These are phyloP conservation scores for Aspergillus steynii DNA, from an alignment of 495 filamentous ascomycete species.

Conservation along the genomic window DNA sequence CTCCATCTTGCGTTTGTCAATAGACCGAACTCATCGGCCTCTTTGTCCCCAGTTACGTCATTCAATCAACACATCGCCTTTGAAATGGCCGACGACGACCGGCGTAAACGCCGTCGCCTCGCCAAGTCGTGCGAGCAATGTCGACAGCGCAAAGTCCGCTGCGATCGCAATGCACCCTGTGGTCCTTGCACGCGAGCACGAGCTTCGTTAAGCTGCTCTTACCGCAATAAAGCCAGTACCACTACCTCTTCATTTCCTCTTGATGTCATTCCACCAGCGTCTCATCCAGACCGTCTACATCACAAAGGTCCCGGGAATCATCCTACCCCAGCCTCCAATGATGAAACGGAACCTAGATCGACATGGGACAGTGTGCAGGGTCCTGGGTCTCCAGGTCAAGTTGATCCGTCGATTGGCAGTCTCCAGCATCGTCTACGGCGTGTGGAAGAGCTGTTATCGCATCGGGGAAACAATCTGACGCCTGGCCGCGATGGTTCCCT, in stretches of 20 bases:
- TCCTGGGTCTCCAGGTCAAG: constrained; percentile 1
- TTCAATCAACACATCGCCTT: too few relatives aligned
- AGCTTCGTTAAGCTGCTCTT: constrained; percentile 25
- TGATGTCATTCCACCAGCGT: neutral
- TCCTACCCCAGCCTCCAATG: neutral
- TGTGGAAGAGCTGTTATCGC: constrained; percentile 16
- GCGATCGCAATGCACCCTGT: constrained; percentile 42
- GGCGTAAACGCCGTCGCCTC: constrained; percentile 37
- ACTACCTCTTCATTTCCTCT: neutral
- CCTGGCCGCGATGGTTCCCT: constrained; percentile 1
- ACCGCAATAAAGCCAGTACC: constrained; percentile 10
- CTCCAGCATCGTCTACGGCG: constrained; percentile 18
- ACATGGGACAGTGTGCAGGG: neutral
- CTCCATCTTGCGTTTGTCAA: neutral
- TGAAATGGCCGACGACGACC: neutral
- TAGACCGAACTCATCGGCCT: neutral
- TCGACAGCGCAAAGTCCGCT: constrained; percentile 46
- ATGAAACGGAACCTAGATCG: neutral
- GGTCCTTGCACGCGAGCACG: constrained; percentile 37
- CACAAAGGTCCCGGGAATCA: neutral
- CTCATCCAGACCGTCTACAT: neutral
- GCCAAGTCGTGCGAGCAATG: constrained; percentile 46
- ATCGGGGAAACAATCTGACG: neutral
- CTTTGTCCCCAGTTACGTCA: too few relatives aligned
- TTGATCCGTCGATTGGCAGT: constrained; percentile 7